Evolutionary conservation across 139 green algal genomes (phyloP).

Genomic region (Chlamydomonas sp.): DNA sequence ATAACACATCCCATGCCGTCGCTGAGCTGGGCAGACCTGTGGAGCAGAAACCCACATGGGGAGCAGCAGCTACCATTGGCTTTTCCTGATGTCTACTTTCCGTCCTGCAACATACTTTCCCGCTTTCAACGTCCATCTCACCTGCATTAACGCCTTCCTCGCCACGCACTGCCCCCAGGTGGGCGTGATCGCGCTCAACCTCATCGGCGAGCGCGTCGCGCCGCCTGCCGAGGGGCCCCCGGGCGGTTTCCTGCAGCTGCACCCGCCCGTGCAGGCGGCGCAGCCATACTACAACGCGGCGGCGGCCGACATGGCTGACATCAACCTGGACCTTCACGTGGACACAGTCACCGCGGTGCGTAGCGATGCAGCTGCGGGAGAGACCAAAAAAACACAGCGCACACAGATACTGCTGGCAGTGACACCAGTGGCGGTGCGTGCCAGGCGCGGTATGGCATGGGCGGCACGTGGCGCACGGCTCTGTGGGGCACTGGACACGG

Average conservation of each 20-base stretch:
- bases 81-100: too few species aligned
- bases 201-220: conserved; percentile 76
- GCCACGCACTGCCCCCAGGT: conserved; percentile 66
- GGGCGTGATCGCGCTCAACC: conserved; percentile 88
- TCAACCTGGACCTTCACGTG: conserved; percentile 78
- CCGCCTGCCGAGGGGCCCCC: conserved; percentile 1
- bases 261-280: conserved; percentile 42
- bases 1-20: too few species aligned
- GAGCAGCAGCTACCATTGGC: too few species aligned
- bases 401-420: too few species aligned
- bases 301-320: conserved; percentile 48
- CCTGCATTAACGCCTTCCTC: neutral
- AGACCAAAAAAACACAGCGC: too few species aligned
- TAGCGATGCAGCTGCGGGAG: too few species aligned
- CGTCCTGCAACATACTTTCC: neutral
- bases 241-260: conserved; percentile 51
- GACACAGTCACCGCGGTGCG: conserved; percentile 72
- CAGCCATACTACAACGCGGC: conserved; percentile 62
- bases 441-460: too few species aligned
- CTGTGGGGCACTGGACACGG: too few species aligned
- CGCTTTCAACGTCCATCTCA: neutral
- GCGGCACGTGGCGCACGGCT: too few species aligned
- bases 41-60: too few species aligned
- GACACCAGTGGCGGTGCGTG: too few species aligned
- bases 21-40: too few species aligned